A percentile compares a stretch with the other conserved stretches of the same genome.
phyloP scores from a whole-genome alignment of 2,329 filamentous ascomycete genomes.

The Paracamarosporium sp. region DNA sequence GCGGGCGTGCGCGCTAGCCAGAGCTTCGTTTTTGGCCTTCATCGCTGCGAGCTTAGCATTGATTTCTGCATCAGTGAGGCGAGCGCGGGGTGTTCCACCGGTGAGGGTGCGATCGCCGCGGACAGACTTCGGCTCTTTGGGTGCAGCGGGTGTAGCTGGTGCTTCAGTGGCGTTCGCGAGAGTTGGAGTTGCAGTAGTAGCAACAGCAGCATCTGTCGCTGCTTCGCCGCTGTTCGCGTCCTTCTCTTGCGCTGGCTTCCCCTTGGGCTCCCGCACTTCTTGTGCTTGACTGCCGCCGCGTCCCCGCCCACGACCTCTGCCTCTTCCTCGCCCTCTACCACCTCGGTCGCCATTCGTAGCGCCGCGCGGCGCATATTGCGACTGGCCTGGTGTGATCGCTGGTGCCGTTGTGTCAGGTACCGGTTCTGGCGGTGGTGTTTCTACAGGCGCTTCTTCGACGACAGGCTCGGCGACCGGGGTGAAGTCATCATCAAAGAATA shows the following conservation, averaged over 20 bases:
- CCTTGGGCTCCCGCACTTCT: conserved; percentile 18
- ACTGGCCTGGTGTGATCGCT: conserved; percentile 24
- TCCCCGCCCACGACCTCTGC: conserved; percentile 20
- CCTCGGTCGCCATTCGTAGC: conserved; percentile 36
- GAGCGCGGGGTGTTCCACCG: conserved; percentile 39
- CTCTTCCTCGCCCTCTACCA: conserved; percentile 32
- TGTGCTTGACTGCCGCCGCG: conserved; percentile 18
- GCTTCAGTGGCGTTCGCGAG: conserved; percentile 19
- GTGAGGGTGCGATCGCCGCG: conserved; percentile 43
- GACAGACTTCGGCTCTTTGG: conserved; percentile 35
- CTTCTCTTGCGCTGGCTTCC: conserved; percentile 19
- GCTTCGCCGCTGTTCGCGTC: conserved; percentile 16
- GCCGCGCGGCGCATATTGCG: conserved; percentile 33
- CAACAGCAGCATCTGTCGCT: conserved; percentile 12
- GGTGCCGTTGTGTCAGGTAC: conserved; percentile 24
- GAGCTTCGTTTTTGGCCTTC: conserved; percentile 65
- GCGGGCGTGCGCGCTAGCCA: conserved; percentile 66
- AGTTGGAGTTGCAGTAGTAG: too few relatives aligned
- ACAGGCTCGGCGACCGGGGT: conserved; percentile 53
- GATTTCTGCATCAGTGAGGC: conserved; percentile 69
- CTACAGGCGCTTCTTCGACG: conserved; percentile 38
- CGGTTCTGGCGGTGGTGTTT: conserved; percentile 27
- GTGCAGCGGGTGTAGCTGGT: conserved; percentile 21
- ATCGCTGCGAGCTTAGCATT: conserved; percentile 67
- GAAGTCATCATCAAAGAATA: conserved; percentile 61